These are phyloP conservation scores for Rhodomyrtus psidioides DNA, from an alignment of 441 rosid species.

Conservation along the genomic window DNA sequence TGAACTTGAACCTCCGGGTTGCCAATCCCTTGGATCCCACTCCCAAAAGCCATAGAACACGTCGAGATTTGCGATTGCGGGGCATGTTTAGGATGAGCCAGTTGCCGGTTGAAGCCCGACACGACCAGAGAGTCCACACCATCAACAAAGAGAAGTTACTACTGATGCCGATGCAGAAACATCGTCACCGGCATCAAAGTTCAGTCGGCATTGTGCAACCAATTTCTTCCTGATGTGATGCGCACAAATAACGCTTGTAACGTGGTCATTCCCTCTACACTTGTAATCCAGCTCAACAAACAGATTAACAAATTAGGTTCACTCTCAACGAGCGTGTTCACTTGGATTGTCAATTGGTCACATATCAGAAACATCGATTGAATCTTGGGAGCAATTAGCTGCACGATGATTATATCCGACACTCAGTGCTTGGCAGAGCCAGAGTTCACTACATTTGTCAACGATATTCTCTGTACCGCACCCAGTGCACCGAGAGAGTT, in stretches of 20 bases:
- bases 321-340: not conserved
- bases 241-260: not conserved
- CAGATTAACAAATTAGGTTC: not conserved
- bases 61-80: no score
- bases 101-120: not conserved
- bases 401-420: not conserved
- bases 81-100: not conserved
- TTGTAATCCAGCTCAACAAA: not conserved
- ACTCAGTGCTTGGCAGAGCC: not conserved
- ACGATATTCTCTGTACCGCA: not conserved
- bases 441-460: not conserved
- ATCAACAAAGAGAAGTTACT: not conserved
- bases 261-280: not conserved
- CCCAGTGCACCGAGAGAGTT: not conserved
- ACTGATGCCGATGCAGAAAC: not conserved
- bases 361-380: not conserved
- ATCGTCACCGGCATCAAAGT: not conserved
- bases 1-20: not conserved
- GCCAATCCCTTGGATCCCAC: not conserved
- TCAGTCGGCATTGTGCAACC: not conserved
- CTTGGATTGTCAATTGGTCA: not conserved
- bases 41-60: no score
- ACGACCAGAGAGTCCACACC: not conserved
- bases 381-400: not conserved
- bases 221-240: not conserved